Percentiles rank a stretch among this genome's conserved stretches.
These are phyloP conservation scores for Wallemia ichthyophaga DNA, from an alignment of 1,284 basidiomycete species.

Conservation along the genomic window DNA sequence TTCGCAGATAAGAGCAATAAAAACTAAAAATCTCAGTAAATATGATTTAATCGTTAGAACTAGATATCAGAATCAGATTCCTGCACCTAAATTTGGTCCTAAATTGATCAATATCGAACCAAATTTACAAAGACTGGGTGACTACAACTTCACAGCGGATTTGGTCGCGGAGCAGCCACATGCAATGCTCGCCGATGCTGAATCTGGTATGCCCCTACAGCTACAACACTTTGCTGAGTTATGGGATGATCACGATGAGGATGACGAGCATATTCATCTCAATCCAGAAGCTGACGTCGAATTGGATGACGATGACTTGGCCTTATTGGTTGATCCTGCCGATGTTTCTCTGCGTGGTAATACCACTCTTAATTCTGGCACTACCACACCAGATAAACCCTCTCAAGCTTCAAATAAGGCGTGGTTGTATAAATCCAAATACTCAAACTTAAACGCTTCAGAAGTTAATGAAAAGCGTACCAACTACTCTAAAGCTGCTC, in stretches of 20 bases:
- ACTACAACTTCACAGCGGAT: constrained; percentile 47
- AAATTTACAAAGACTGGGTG: constrained; percentile 50
- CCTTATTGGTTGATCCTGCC: constrained; percentile 28
- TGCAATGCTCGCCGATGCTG: constrained; percentile 78
- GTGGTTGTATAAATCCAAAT: constrained; percentile 1
- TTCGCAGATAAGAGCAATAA: background rate
- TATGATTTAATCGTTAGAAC: constrained; percentile 68
- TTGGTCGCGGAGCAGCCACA: constrained; percentile 47
- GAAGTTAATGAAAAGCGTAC: background rate
- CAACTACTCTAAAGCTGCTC: background rate
- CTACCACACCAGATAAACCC: constrained; percentile 3
- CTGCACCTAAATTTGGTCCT: constrained; percentile 75
- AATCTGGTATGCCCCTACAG: constrained; percentile 78
- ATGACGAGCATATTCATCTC: constrained; percentile 20
- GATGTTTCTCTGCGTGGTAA: constrained; percentile 16
- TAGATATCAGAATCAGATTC: constrained; percentile 69
- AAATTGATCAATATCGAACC: constrained; percentile 69
- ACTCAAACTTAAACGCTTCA: background rate
- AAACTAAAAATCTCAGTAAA: constrained; percentile 20
- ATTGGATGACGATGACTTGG: constrained; percentile 39
- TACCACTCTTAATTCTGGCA: constrained; percentile 20
- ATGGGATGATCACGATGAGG: constrained; percentile 44
- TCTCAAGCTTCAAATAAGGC: background rate
- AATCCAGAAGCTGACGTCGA: constrained; percentile 23
- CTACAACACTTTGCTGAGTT: constrained; percentile 46